Evolutionary conservation across 495 filamentous ascomycete species (phyloP).

Genomic region (Penicillium odoratum): DNA sequence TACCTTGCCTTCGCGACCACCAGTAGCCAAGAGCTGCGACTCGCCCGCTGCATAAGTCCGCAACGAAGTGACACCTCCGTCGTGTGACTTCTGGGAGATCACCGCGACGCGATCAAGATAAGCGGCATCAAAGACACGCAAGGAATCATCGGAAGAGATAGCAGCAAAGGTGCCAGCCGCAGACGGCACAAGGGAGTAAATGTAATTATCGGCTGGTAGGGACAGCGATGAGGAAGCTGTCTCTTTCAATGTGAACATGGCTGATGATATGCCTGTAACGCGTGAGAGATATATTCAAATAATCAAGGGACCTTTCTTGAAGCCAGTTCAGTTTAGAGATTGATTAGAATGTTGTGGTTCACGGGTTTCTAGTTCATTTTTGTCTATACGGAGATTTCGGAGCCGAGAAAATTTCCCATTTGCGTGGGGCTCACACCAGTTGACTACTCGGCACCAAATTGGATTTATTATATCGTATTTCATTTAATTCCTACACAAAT

Average conservation of each 20-base stretch:
- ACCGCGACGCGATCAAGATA: slow-evolving; percentile 38
- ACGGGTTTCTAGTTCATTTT: neutral
- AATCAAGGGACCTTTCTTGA: no score
- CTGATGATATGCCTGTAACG: neutral
- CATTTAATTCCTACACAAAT: no score
- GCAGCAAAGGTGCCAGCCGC: slow-evolving; percentile 42
- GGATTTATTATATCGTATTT: no score
- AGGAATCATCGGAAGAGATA: slow-evolving; percentile 58
- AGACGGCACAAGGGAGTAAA: slow-evolving; percentile 47
- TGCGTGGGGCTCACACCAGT: slow-evolving; percentile 13
- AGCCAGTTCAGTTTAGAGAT: neutral
- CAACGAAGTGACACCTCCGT: slow-evolving; percentile 47
- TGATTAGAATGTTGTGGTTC: neutral
- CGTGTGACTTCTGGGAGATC: slow-evolving; percentile 35
- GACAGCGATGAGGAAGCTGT: slow-evolving; percentile 45
- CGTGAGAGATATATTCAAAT: neutral
- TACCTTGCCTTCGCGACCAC: slow-evolving; percentile 50
- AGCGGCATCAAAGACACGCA: slow-evolving; percentile 48
- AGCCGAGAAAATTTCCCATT: slow-evolving; percentile 17
- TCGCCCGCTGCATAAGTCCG: slow-evolving; percentile 32
- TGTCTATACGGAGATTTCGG: slow-evolving; percentile 16
- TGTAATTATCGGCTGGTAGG: slow-evolving; percentile 50
- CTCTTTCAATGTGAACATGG: slow-evolving; percentile 43
- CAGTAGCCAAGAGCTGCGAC: slow-evolving; percentile 39
- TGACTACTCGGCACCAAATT: no score